These are phyloP conservation scores for Babesia bigemina DNA, from an alignment of 169 alveolate genomes.

Conservation along the genomic window DNA sequence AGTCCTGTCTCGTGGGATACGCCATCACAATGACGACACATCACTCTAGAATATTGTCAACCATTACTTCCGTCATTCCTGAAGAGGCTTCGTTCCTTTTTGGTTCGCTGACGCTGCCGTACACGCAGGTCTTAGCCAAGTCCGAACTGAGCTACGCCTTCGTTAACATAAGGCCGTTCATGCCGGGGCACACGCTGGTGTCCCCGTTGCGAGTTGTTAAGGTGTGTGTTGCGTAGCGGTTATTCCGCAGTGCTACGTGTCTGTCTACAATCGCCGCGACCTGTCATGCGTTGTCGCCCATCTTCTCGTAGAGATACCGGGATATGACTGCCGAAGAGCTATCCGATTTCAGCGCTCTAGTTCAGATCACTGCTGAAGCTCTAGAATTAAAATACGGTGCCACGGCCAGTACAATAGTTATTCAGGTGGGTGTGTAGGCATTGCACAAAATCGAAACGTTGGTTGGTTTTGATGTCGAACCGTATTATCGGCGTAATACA, in stretches of 20 bases:
- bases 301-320: constrained; percentile 39
- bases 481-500: too few relatives aligned
- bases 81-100: constrained; percentile 53
- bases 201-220: constrained; percentile 70
- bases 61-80: not conserved
- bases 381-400: constrained; percentile 53
- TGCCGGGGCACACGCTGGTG: constrained; percentile 78
- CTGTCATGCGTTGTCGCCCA: not conserved
- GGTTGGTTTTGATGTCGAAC: too few relatives aligned
- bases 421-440: constrained; percentile 36
- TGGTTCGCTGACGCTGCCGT: constrained; percentile 65
- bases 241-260: not conserved
- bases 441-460: not conserved
- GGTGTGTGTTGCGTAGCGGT: constrained; percentile 17
- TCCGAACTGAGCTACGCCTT: constrained; percentile 69
- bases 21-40: not conserved
- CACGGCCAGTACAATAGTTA: constrained; percentile 49
- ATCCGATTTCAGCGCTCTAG: constrained; percentile 45
- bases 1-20: not conserved
- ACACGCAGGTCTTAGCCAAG: constrained; percentile 72
- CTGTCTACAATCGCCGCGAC: not conserved
- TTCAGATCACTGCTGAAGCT: constrained; percentile 61
- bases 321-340: constrained; percentile 63
- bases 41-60: not conserved
- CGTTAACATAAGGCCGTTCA: constrained; percentile 74